Conservation (phyloP, 2,329 filamentous ascomycete genomes). For the Aureobasidium sp. region DNA sequence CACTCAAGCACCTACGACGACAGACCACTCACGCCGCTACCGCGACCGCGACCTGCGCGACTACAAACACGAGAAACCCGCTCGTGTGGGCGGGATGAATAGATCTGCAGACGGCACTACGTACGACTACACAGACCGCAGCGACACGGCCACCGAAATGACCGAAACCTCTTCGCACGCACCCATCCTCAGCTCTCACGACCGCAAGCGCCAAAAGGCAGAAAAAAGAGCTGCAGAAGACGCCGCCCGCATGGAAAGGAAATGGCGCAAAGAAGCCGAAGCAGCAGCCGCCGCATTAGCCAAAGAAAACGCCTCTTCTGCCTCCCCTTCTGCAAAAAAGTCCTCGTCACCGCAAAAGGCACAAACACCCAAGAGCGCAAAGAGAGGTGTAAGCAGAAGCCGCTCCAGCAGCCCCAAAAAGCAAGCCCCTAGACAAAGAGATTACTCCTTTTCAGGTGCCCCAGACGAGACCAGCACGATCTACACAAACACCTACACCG, state of each 20-base stretch:
- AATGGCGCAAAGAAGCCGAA: constrained; percentile 36
- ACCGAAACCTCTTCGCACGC: constrained; percentile 42
- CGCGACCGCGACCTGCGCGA: constrained; percentile 61
- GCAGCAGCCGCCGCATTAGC: constrained; percentile 30
- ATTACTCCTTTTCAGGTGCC: constrained; percentile 29
- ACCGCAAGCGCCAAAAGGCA: constrained; percentile 34
- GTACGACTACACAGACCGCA: constrained; percentile 68
- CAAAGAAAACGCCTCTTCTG: constrained; percentile 21
- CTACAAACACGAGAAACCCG: constrained; percentile 81
- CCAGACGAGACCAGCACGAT: constrained; percentile 30
- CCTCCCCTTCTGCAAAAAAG: constrained; percentile 19
- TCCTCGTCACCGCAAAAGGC: constrained; percentile 11
- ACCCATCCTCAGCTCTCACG: constrained; percentile 25
- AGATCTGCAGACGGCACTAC: constrained; percentile 68
- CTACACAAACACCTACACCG: constrained; percentile 34
- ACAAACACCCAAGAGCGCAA: constrained; percentile 18
- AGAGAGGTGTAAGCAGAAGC: constrained; percentile 18
- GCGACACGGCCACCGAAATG: constrained; percentile 48
- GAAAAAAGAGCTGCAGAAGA: constrained; percentile 32
- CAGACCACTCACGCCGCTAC: constrained; percentile 42
- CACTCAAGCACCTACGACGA: neutral
- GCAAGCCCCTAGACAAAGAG: constrained; percentile 17
- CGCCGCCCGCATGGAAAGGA: constrained; percentile 32
- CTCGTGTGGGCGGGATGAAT: constrained; percentile 84
- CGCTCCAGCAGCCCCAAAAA: constrained; percentile 28